phyloP scores from a whole-genome alignment of 176 grass and related monocot species.

The Ensete ventricosum region DNA sequence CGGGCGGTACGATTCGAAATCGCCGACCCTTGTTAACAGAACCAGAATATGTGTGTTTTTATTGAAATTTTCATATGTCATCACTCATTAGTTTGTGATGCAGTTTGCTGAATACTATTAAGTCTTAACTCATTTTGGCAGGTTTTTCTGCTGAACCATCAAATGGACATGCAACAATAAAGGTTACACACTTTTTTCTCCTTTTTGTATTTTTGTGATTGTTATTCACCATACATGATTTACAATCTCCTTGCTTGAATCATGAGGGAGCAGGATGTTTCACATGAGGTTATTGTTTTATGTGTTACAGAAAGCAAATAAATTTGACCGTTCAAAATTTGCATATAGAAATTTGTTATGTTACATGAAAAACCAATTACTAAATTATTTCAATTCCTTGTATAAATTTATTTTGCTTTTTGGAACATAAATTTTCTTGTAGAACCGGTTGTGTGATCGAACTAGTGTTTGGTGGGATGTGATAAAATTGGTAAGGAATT shows the following conservation, averaged over 20 bases:
- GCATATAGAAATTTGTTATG: not conserved
- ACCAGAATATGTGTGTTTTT: not conserved
- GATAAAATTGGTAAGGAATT: no score
- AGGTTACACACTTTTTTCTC: not conserved
- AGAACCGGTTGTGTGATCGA: no score
- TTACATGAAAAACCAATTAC: not conserved
- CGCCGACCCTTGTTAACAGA: not conserved
- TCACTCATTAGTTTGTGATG: not conserved
- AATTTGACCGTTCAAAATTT: not conserved
- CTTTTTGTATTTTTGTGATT: not conserved
- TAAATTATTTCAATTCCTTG: not conserved
- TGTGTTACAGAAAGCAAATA: not conserved
- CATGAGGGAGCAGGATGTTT: not conserved
- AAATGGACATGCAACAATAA: conserved; percentile 4
- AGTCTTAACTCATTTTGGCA: not conserved
- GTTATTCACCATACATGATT: not conserved
- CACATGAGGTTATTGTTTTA: not conserved
- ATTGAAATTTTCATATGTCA: not conserved
- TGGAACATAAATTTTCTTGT: not conserved
- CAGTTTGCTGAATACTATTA: not conserved
- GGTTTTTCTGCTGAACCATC: not conserved
- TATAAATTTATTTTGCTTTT: not conserved
- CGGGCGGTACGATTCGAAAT: no score
- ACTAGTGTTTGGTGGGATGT: no score
- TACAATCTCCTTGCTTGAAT: not conserved